These are phyloP conservation scores for Pichia sp. DNA, from an alignment of 1,139 yeast species.

Conservation along the genomic window DNA sequence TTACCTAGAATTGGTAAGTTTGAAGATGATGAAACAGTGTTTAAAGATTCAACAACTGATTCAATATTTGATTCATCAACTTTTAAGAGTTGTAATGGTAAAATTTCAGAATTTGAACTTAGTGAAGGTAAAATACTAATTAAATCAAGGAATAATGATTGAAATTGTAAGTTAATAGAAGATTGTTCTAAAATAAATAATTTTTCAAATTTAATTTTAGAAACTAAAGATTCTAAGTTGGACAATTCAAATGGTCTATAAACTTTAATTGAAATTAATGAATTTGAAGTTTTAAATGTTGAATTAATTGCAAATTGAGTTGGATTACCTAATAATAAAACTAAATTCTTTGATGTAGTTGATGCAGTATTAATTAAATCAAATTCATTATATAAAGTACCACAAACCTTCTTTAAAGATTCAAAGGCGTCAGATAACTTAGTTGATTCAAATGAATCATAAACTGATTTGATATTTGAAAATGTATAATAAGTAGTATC, in stretches of 20 bases:
- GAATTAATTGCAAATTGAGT: constrained; percentile 34
- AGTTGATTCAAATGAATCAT: constrained; percentile 18
- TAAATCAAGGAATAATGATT: constrained; percentile 64
- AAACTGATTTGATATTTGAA: constrained; percentile 10
- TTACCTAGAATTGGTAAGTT: constrained; percentile 57
- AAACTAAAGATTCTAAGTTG: constrained; percentile 35
- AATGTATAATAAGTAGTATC: constrained; percentile 12
- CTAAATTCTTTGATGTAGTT: constrained; percentile 30
- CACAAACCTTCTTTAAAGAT: constrained; percentile 29
- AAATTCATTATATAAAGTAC: constrained; percentile 32
- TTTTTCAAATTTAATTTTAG: constrained; percentile 7
- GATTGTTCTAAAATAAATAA: constrained; percentile 63
- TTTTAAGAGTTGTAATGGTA: constrained; percentile 54
- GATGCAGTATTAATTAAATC: constrained; percentile 30
- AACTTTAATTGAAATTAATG: constrained; percentile 52
- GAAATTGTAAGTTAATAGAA: constrained; percentile 52
- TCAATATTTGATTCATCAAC: constrained; percentile 40
- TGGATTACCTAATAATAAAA: constrained; percentile 57
- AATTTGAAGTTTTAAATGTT: constrained; percentile 34
- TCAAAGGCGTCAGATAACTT: constrained; percentile 23
- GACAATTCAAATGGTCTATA: constrained; percentile 66
- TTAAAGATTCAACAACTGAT: constrained; percentile 43
- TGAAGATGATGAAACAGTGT: constrained; percentile 45
- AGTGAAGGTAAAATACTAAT: constrained; percentile 51
- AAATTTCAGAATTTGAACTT: constrained; percentile 38